Evolutionary conservation across 2,329 filamentous ascomycete genomes (phyloP), one percentile per base, ranked within the genome.

Genomic region (Elsinoe batatas): DNA sequence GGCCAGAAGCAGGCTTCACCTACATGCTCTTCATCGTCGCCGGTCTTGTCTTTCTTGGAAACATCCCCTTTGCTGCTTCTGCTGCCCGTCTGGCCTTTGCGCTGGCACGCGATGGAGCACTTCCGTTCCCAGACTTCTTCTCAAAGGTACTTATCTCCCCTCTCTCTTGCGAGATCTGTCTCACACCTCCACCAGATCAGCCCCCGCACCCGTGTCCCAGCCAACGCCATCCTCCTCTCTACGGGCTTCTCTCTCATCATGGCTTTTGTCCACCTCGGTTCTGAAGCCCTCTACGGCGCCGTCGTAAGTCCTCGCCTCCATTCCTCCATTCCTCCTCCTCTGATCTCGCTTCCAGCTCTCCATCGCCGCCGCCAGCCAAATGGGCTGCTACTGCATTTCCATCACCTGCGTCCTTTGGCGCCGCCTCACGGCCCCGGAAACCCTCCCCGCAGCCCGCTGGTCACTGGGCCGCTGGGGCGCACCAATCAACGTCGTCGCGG

Each of bases 321-420:
- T 65, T 63, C 40, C 58, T 60, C 49, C 63, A 67, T 55, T 63
- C 2, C 2, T 11, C 3, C 5, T 18, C 5, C 13, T 13, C 22
- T 20, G 5, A 46, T 13, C 20, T 26, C 22, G 7, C 15, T 8
- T 13, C 18, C 18, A 50, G 46, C 20, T 72, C 35, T 71, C 69
- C 1, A 65, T 74, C n/a, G 66, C 66, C 50, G 61, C 69, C 13
- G 67, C 69, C 4, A 66, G 67, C 5, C 61, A 71, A 5, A 68
- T 74, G 65, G 68, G 67, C 8, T 71, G 70, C 11, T 75, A 74
- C 64, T 63, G 69, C 43, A 63, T 74, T 55, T 67, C 64, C 17
- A 72, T 74, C 56, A 67, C 68, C 54, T 69, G 68, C 56, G 67
- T 74, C 7, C 63, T 73, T 17, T 71, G 68, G 58, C 65, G 69